Base-by-base conservation (phyloP, 1,139 yeast genomes). In the Hyphopichia pseudoburtonii region DNA sequence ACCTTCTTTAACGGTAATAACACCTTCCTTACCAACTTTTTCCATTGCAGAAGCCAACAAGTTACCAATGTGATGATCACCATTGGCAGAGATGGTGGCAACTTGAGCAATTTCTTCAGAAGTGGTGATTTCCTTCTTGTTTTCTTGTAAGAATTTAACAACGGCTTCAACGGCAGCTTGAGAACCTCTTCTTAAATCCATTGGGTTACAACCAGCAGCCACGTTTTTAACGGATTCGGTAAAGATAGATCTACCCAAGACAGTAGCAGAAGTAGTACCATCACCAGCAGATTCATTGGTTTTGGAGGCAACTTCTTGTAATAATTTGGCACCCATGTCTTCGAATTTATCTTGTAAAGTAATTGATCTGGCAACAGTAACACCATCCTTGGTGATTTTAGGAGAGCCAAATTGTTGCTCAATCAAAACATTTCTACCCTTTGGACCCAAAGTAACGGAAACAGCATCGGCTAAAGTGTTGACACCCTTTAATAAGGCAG, bases 1-100 rank as follows among this genome's bases (percentile, higher is more conserved):
- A 59, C 97, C 97, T 70, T 90, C 97, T 76, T 62, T 86, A 60
- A 92, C 96, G 54, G 98, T 92, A 64, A 92, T 92, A 47, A 92
- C 98, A 78, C 98, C 98, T 70, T 92, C 98, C 72, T 92, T 94
- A 59, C 98, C 98, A 45, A 92, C 98, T 71, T 92, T 92, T 73
- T 90, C 98, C 98, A 92, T 92, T 55, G 98, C 98, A 42, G 86
- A 82, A 42, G 98, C 97, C 61, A 92, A 78, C 55, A 92, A 74
- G 64, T 83, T 77, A 65, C 98, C 98, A 56, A 92, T 90, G 75
- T 92, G 97, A 36, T 76, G 60, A 64, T 92, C 98, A 53, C 98
- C 98, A 66, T 92, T 92, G 49, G 98, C 98, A 42, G 97, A 89
- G 58, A 92, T 92, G 46, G 98, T 92, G 51, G 98, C 98, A 39